These are phyloP conservation scores for Euphorbia peplus DNA, from an alignment of 345 rosid genomes.

Conservation along the genomic window DNA sequence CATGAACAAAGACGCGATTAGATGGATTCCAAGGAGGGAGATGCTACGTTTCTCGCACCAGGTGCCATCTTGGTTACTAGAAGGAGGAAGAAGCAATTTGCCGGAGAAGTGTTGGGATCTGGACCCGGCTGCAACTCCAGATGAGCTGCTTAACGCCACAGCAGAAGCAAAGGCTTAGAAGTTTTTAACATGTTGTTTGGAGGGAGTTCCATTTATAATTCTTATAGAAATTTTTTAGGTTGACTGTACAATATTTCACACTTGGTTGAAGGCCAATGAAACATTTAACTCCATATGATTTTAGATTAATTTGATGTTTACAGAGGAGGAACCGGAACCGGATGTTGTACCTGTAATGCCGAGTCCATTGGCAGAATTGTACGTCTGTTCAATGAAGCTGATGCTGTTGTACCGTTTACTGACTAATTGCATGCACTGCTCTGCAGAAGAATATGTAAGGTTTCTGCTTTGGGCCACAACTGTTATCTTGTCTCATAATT, in stretches of 20 bases:
- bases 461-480: conserved; percentile 8
- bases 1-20: conserved; percentile 44
- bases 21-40: conserved; percentile 91
- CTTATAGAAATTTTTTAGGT: conserved; percentile 49
- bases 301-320: conserved; percentile 33
- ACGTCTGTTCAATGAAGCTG: conserved; percentile 2
- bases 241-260: conserved; percentile 61
- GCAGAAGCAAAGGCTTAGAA: conserved; percentile 39
- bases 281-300: conserved; percentile 42
- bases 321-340: conserved; percentile 24
- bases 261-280: conserved; percentile 40
- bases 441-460: conserved; percentile 10
- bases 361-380: conserved; percentile 28
- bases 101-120: conserved; percentile 92
- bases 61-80: conserved; percentile 86
- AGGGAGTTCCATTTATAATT: conserved; percentile 45
- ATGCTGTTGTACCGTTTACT: conserved; percentile 22
- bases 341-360: conserved; percentile 28
- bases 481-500: neutral
- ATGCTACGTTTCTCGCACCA: conserved; percentile 91
- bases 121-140: conserved; percentile 98
- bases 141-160: conserved; percentile 62
- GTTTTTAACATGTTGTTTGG: conserved; percentile 24
- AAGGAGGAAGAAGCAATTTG: conserved; percentile 51
- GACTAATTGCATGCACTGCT: conserved; percentile 7